phyloP scores from a whole-genome alignment of 116 monocot species.

The Papilionanthe hybrid region DNA sequence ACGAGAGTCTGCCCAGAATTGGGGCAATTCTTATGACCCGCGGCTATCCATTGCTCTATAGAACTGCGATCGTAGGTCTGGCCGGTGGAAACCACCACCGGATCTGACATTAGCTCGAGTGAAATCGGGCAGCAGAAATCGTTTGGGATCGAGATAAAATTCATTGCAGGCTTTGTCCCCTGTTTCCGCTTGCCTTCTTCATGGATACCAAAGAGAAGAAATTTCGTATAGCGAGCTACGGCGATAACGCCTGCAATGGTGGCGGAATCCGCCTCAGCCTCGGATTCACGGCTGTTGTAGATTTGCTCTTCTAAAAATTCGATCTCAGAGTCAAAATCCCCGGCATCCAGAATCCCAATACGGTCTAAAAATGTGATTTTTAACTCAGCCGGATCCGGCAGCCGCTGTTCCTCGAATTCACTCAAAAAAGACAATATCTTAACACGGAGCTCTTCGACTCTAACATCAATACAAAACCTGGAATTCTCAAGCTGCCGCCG shows the following conservation, averaged over 20 bases:
- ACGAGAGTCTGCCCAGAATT: slow-evolving; percentile 38
- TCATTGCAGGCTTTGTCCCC: background rate
- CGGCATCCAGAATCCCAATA: slow-evolving; percentile 18
- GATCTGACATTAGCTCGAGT: slow-evolving; percentile 42
- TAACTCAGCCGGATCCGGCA: slow-evolving; percentile 19
- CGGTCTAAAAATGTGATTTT: slow-evolving; percentile 11
- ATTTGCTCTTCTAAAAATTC: slow-evolving; percentile 44
- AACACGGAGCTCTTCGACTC: slow-evolving; percentile 10
- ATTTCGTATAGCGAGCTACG: slow-evolving; percentile 30
- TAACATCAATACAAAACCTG: background rate
- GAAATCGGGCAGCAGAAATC: slow-evolving; percentile 62
- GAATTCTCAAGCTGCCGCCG: slow-evolving; percentile 6
- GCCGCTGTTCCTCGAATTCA: slow-evolving; percentile 18
- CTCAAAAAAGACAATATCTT: slow-evolving; percentile 23
- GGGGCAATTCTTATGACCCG: slow-evolving; percentile 47
- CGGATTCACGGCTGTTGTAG: slow-evolving; percentile 14
- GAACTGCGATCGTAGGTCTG: slow-evolving; percentile 50
- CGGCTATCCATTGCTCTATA: slow-evolving; percentile 43
- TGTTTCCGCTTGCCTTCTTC: background rate
- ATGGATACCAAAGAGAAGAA: slow-evolving; percentile 22
- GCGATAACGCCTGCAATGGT: slow-evolving; percentile 33
- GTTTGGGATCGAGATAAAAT: slow-evolving; percentile 28
- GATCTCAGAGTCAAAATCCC: slow-evolving; percentile 24
- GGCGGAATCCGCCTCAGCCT: slow-evolving; percentile 6
- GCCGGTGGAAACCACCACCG: slow-evolving; percentile 45